phyloP scores from a whole-genome alignment of 441 rosid genomes.

The Corymbia calophylla region DNA sequence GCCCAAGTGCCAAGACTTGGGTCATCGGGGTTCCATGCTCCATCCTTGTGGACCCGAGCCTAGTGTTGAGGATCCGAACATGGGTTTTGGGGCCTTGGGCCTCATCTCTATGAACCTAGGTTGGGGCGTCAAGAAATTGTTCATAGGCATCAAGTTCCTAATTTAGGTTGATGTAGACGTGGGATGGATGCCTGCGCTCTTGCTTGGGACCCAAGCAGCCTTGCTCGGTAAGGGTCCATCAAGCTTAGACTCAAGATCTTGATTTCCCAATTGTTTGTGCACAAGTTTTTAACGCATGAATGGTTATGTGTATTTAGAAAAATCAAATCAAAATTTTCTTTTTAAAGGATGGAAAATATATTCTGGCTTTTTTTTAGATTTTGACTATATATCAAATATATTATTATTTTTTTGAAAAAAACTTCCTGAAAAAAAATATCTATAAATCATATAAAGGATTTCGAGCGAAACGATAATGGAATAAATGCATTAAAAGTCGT shows the following conservation, averaged over 20 bases:
- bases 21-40: accelerated
- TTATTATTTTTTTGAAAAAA: too few species aligned
- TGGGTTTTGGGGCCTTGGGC: accelerated
- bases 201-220: accelerated
- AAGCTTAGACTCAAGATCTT: accelerated
- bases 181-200: neutral
- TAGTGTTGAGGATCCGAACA: neutral
- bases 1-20: too few species aligned
- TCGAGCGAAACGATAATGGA: neutral
- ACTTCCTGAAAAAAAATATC: neutral
- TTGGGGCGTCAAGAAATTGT: neutral
- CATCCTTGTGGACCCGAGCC: neutral
- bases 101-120: accelerated
- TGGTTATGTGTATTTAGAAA: neutral
- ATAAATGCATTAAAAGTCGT: too few species aligned
- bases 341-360: too few species aligned
- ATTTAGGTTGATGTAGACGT: too few species aligned
- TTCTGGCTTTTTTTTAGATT: neutral
- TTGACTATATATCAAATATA: too few species aligned
- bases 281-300: accelerated
- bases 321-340: too few species aligned
- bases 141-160: neutral
- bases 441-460: accelerated
- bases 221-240: neutral
- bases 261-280: accelerated